Conservation (phyloP, 1,139 yeast species). For the Magnusiomyces clavatus region DNA sequence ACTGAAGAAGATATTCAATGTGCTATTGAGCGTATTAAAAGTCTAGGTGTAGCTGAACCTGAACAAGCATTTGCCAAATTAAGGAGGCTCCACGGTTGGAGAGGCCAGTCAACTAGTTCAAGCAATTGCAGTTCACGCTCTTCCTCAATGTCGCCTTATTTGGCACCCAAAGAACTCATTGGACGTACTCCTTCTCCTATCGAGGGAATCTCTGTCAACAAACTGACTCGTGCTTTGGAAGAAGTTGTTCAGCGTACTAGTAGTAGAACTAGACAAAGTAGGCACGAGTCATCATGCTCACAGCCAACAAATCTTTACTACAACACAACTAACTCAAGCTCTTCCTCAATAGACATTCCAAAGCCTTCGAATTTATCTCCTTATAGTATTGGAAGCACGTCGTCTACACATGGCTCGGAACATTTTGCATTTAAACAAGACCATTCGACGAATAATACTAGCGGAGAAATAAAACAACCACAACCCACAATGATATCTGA, state of each 20-base stretch:
- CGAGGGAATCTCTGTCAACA: slow-evolving; percentile 17
- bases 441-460: no score
- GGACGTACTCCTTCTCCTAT: not conserved
- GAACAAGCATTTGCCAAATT: slow-evolving; percentile 25
- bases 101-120: slow-evolving; percentile 13
- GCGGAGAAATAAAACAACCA: no score
- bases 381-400: not conserved
- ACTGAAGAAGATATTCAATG: slow-evolving; percentile 34
- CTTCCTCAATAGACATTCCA: not conserved
- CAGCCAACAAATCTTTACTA: no score
- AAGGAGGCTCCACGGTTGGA: slow-evolving; percentile 28
- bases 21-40: slow-evolving; percentile 33
- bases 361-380: not conserved
- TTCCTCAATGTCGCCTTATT: slow-evolving; percentile 4
- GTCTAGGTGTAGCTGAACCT: slow-evolving; percentile 18
- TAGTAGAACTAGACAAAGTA: not conserved
- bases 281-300: no score
- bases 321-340: not conserved
- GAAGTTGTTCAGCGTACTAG: slow-evolving; percentile 21
- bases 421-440: not conserved
- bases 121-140: slow-evolving; percentile 6
- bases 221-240: slow-evolving; percentile 28
- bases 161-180: slow-evolving; percentile 4
- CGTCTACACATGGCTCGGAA: not conserved
- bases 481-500: no score